phyloP scores from a whole-genome alignment of 2,329 filamentous ascomycete species.

The Fusarium sp. region DNA sequence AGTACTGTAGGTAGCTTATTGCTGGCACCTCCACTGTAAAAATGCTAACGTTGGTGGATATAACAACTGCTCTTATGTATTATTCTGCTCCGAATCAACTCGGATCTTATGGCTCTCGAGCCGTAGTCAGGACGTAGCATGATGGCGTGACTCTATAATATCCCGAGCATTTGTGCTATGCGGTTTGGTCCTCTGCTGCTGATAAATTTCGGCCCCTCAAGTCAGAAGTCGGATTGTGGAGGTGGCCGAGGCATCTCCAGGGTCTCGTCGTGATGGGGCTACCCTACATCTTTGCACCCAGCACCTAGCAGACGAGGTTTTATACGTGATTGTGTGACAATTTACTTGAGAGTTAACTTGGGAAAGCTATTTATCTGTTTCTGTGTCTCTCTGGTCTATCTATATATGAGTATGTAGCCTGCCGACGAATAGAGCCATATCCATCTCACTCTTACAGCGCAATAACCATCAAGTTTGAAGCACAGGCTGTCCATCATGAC shows the following conservation, averaged over 20 bases:
- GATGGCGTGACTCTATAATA: neutral
- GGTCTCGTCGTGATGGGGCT: neutral
- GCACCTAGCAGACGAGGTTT: neutral
- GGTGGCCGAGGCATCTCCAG: conserved; percentile 7
- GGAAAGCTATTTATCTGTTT: too few species aligned
- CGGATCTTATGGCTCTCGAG: conserved; percentile 7
- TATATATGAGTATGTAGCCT: too few species aligned
- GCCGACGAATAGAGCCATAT: too few species aligned
- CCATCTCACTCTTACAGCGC: too few species aligned
- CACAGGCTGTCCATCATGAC: too few species aligned
- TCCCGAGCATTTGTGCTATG: neutral
- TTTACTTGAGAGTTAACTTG: too few species aligned
- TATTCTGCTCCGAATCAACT: conserved; percentile 19
- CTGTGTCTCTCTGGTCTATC: too few species aligned
- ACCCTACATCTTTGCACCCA: conserved; percentile 13
- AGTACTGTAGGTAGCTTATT: too few species aligned
- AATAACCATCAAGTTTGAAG: too few species aligned
- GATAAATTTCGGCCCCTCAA: conserved; percentile 1
- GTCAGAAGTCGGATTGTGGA: conserved; percentile 3
- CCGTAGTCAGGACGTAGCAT: conserved; percentile 2
- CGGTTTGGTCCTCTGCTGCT: neutral
- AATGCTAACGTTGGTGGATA: neutral
- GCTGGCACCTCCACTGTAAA: neutral
- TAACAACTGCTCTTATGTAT: neutral
- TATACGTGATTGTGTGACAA: neutral